Evolutionary conservation across 2,329 filamentous ascomycete species (phyloP).

Genomic region (Fusarium nisikadoi): DNA sequence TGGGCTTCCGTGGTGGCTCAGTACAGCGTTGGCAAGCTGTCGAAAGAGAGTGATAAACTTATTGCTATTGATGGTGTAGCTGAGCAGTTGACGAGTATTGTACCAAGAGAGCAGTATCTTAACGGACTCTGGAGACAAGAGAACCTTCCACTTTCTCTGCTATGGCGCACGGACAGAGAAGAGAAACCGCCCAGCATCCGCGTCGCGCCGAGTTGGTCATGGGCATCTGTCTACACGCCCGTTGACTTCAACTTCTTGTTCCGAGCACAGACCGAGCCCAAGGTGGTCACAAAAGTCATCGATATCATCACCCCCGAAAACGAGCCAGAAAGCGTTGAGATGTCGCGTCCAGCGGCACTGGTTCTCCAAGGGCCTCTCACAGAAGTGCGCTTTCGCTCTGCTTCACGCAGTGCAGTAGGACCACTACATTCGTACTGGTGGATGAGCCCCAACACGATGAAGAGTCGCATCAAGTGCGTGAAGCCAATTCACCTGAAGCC

Average conservation of each 20-base stretch:
- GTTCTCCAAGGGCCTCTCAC: not conserved
- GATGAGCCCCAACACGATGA: not conserved
- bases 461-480: not conserved
- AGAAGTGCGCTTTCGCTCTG: not conserved
- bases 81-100: not conserved
- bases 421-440: not conserved
- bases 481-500: not conserved
- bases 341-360: not conserved
- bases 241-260: not conserved
- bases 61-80: conserved; percentile 1
- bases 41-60: not conserved
- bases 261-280: not conserved
- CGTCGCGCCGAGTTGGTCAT: conserved; percentile 7
- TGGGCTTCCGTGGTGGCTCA: conserved; percentile 7
- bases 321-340: not conserved
- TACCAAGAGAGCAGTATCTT: not conserved
- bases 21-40: not conserved
- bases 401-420: not conserved
- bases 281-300: not conserved
- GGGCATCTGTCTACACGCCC: not conserved
- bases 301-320: rapidly evolving
- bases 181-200: not conserved
- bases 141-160: not conserved
- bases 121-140: not conserved
- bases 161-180: not conserved